Evolutionary conservation across 306 rosid genomes (phyloP).

Genomic region (Vicia villosa): DNA sequence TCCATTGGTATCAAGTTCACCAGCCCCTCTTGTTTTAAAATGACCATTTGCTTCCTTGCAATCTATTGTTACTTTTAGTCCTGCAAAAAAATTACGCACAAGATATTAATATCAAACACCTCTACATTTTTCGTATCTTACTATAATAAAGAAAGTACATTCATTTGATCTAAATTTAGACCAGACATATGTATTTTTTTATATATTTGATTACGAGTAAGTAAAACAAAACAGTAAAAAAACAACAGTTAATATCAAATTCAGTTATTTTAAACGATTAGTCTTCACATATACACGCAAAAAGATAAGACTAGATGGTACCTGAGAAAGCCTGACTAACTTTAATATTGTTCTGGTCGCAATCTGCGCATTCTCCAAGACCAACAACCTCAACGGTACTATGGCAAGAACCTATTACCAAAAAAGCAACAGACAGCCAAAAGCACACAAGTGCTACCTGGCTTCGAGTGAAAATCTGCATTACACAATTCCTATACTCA

Average conservation of each 20-base stretch:
- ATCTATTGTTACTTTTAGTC: constrained; percentile 67
- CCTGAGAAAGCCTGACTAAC: constrained; percentile 73
- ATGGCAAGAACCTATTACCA: constrained; percentile 50
- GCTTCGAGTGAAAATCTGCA: constrained; percentile 47
- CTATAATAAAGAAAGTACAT: not conserved
- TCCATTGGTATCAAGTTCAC: constrained; percentile 65
- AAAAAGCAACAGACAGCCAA: constrained; percentile 49
- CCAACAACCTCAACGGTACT: constrained; percentile 76
- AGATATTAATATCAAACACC: not conserved
- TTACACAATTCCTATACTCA: not conserved
- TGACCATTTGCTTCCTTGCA: constrained; percentile 69
- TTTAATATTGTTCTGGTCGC: constrained; percentile 60
- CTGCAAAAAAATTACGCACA: constrained; percentile 42
- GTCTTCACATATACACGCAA: too few species aligned
- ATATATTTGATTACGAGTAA: too few species aligned
- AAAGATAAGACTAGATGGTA: constrained; percentile 8
- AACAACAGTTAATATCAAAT: not conserved
- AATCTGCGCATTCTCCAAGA: constrained; percentile 78
- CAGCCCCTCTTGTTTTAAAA: constrained; percentile 61
- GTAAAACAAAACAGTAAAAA: not conserved
- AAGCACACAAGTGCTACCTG: constrained; percentile 60
- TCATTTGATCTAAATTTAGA: not conserved
- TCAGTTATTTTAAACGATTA: too few species aligned
- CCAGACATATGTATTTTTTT: not conserved
- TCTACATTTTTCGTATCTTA: not conserved